Percentiles rank a stretch among this genome's conserved stretches.
These are phyloP conservation scores for Cardamine occulta DNA, from an alignment of 345 rosid genomes.

Conservation along the genomic window DNA sequence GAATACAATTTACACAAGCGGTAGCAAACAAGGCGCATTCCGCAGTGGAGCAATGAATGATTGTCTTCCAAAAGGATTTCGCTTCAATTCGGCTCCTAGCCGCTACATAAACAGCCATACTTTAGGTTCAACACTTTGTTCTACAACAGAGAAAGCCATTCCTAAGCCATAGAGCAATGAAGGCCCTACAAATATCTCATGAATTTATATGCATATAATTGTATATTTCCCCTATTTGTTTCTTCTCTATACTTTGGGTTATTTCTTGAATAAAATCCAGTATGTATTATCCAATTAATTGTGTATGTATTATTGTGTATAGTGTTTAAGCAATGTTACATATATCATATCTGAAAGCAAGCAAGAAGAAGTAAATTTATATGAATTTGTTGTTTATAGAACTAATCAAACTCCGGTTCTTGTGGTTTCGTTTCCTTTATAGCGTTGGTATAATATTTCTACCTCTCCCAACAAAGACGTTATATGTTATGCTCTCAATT, in stretches of 20 bases:
- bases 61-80: constrained; percentile 43
- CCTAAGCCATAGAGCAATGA: constrained; percentile 24
- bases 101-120: constrained; percentile 38
- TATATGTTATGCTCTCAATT: not conserved
- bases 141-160: constrained; percentile 31
- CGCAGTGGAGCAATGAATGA: constrained; percentile 3
- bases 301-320: not conserved
- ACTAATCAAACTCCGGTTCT: not conserved
- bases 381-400: constrained; percentile 4
- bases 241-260: constrained; percentile 11
- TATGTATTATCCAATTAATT: constrained; percentile 25
- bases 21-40: constrained; percentile 5
- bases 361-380: not conserved
- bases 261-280: not conserved
- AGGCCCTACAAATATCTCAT: not conserved
- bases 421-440: not conserved
- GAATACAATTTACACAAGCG: constrained; percentile 11
- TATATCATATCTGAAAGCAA: not conserved
- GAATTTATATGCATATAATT: not conserved
- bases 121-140: constrained; percentile 40
- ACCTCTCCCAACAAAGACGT: not conserved
- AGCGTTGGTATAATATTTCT: not conserved
- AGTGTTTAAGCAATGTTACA: not conserved
- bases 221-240: constrained; percentile 25
- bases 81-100: constrained; percentile 39